phyloP scores from a whole-genome alignment of 805 yeast genomes.

The Kodamaea restingae region DNA sequence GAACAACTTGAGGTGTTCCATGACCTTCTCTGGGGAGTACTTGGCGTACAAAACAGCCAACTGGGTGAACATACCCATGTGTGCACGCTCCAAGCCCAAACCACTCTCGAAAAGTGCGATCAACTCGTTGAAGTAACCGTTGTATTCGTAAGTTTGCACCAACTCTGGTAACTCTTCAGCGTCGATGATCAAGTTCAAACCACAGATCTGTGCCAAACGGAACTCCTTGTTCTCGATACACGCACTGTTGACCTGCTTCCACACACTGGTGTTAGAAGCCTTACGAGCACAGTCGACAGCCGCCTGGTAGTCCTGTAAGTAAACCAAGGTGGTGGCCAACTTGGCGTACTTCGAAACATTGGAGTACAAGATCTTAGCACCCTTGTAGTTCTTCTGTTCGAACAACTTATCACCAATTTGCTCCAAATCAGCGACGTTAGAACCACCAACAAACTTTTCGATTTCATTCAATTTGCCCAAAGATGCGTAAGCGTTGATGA shows the following conservation, averaged over 20 bases:
- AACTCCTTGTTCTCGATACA: slow-evolving; percentile 94
- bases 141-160: slow-evolving; percentile 79
- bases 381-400: slow-evolving; percentile 77
- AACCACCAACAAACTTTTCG: slow-evolving; percentile 75
- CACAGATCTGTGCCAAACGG: slow-evolving; percentile 97
- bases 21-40: slow-evolving; percentile 82
- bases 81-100: slow-evolving; percentile 94
- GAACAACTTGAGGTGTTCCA: slow-evolving; percentile 95
- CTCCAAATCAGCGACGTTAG: slow-evolving; percentile 92
- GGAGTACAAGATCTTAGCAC: slow-evolving; percentile 84
- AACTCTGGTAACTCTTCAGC: slow-evolving; percentile 95
- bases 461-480: slow-evolving; percentile 73
- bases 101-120: slow-evolving; percentile 94
- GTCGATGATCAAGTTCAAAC: slow-evolving; percentile 92
- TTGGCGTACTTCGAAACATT: slow-evolving; percentile 91
- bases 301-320: slow-evolving; percentile 85
- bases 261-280: slow-evolving; percentile 87
- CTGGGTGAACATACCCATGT: slow-evolving; percentile 99
- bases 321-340: slow-evolving; percentile 93
- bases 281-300: slow-evolving; percentile 99
- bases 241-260: slow-evolving; percentile 97
- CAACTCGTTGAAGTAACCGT: slow-evolving; percentile 89
- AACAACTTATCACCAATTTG: slow-evolving; percentile 87
- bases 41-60: slow-evolving; percentile 87
- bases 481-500: slow-evolving; percentile 82